Evolutionary conservation across 176 grass and related monocot genomes (phyloP).

Genomic region (Puccinellia tenuiflora): DNA sequence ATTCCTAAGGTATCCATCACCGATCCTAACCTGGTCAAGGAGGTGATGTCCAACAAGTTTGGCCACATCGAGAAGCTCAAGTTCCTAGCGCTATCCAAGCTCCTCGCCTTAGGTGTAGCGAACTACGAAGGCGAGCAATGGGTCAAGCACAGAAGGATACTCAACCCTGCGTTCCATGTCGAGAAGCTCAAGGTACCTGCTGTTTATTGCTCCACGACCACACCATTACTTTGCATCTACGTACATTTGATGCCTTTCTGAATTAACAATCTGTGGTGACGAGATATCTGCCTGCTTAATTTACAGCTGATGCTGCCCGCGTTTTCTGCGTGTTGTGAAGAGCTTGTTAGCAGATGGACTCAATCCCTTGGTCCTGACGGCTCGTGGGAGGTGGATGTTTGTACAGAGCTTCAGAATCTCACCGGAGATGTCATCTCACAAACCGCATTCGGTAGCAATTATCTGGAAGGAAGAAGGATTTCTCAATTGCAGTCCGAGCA

Average conservation of each 20-base stretch:
- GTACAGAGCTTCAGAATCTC: slow-evolving; percentile 48
- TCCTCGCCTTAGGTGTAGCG: neutral
- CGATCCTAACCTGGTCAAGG: slow-evolving; percentile 32
- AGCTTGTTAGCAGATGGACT: slow-evolving; percentile 48
- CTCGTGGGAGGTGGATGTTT: slow-evolving; percentile 45
- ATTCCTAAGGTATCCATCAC: slow-evolving; percentile 37
- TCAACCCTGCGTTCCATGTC: slow-evolving; percentile 44
- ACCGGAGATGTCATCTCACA: slow-evolving; percentile 70
- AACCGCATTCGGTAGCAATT: slow-evolving; percentile 67
- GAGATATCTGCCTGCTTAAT: neutral
- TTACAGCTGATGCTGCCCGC: slow-evolving; percentile 58
- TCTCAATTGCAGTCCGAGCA: slow-evolving; percentile 49
- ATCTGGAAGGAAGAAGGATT: slow-evolving; percentile 55
- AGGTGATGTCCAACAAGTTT: slow-evolving; percentile 49
- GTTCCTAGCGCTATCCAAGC: neutral
- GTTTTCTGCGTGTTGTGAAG: slow-evolving; percentile 53
- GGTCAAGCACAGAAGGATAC: slow-evolving; percentile 56
- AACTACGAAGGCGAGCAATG: slow-evolving; percentile 50
- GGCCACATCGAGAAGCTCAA: slow-evolving; percentile 40
- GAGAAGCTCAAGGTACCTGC: slow-evolving; percentile 49
- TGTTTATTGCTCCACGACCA: neutral
- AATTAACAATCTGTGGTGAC: neutral
- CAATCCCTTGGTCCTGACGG: slow-evolving; percentile 25
- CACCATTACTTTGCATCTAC: neutral
- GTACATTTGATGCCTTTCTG: neutral